These are phyloP conservation scores for Alisma plantagoaquatica DNA, from an alignment of 106 monocot genomes.

Conservation along the genomic window DNA sequence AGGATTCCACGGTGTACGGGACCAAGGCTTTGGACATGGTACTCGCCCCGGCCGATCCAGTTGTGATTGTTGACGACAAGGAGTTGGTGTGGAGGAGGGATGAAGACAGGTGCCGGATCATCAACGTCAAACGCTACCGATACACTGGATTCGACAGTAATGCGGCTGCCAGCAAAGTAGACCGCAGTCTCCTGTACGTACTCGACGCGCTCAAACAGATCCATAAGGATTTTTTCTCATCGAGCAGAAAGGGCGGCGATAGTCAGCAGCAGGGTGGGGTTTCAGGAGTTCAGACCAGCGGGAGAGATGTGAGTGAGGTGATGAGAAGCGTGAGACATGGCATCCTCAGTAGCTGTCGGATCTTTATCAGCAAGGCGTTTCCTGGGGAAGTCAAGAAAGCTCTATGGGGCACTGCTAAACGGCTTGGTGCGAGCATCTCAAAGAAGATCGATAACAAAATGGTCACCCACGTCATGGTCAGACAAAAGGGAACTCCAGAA, in stretches of 20 bases:
- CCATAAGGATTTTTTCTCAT: background rate
- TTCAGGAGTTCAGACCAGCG: no score
- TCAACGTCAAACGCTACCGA: background rate
- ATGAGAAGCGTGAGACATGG: background rate
- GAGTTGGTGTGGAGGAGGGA: background rate
- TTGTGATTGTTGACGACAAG: background rate
- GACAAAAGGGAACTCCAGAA: background rate
- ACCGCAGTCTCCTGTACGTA: background rate
- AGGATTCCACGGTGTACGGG: background rate
- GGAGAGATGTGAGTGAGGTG: background rate
- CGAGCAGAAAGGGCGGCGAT: background rate
- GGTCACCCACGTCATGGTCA: background rate
- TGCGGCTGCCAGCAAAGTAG: background rate
- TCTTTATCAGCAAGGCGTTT: background rate
- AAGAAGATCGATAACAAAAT: background rate
- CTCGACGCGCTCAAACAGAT: background rate
- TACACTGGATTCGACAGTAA: no score
- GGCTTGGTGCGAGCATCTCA: background rate
- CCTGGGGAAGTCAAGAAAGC: no score
- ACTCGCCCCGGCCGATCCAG: background rate
- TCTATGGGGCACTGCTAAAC: background rate
- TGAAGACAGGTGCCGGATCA: background rate
- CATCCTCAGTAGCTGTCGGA: background rate
- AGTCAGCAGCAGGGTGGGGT: no score
- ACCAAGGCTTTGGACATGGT: background rate